Percentiles rank a stretch among this genome's conserved stretches.
phyloP scores from a whole-genome alignment of 2,329 filamentous ascomycete genomes.

The Botrytis aclada region DNA sequence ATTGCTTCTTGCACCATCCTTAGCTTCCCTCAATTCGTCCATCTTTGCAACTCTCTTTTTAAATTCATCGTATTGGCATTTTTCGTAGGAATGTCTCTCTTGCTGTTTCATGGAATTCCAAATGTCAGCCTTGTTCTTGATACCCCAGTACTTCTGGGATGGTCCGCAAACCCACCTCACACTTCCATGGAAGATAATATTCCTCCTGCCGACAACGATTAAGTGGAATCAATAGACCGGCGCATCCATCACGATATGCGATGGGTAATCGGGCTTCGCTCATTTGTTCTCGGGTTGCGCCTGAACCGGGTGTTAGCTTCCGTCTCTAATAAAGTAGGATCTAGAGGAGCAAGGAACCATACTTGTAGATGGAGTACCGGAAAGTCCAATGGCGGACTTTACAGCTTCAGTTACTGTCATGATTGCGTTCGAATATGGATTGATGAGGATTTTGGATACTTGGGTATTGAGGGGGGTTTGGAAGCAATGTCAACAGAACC shows the following conservation, averaged over 20 bases:
- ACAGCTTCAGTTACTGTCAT: constrained; percentile 49
- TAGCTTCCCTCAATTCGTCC: constrained; percentile 87
- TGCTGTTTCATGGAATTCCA: constrained; percentile 54
- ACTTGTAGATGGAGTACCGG: constrained; percentile 35
- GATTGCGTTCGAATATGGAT: constrained; percentile 22
- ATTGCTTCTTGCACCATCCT: constrained; percentile 83
- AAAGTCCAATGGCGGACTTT: constrained; percentile 48
- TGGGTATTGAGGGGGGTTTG: constrained; percentile 11
- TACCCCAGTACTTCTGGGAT: not conserved
- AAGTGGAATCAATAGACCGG: constrained; percentile 87
- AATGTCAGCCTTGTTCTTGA: constrained; percentile 22
- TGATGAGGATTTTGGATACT: not conserved
- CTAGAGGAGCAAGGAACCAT: constrained; percentile 19
- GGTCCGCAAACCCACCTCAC: constrained; percentile 63
- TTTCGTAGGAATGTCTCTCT: constrained; percentile 97
- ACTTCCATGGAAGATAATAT: constrained; percentile 97
- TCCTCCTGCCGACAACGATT: constrained; percentile 91
- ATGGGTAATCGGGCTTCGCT: constrained; percentile 83
- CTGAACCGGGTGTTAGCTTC: constrained; percentile 43
- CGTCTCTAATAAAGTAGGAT: not conserved
- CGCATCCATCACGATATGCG: constrained; percentile 92
- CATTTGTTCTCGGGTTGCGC: constrained; percentile 90
- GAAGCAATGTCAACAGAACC: not conserved
- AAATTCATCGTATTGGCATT: constrained; percentile 99
- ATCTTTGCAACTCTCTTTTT: constrained; percentile 98